A percentile compares a stretch with the other conserved stretches of the same genome.
Conservation (phyloP, 148 eudicot species). For the Fagopyrum homotropicum region DNA sequence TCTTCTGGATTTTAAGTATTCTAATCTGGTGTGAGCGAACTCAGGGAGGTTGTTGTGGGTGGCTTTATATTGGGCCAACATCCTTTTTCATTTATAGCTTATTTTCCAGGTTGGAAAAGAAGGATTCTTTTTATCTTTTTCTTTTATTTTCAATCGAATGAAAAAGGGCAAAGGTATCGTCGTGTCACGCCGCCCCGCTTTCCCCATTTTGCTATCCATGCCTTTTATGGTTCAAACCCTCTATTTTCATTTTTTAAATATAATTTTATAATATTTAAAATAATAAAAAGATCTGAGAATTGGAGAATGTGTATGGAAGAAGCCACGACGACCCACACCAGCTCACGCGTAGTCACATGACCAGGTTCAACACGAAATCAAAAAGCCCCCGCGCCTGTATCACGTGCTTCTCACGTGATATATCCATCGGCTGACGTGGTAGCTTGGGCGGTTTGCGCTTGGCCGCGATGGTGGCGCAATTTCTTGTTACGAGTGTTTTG, state of each 20-base stretch:
- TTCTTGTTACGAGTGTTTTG: not conserved
- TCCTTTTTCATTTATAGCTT: not conserved
- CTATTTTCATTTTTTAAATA: not conserved
- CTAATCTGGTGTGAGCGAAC: slow-evolving; percentile 1
- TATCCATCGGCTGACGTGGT: not conserved
- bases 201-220: not conserved
- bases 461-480: not conserved
- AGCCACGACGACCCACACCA: not conserved
- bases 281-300: not conserved
- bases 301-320: not conserved
- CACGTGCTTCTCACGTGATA: slow-evolving; percentile 18
- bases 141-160: not conserved
- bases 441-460: not conserved
- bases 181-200: slow-evolving; percentile 20
- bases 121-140: not conserved
- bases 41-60: not conserved
- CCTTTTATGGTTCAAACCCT: not conserved
- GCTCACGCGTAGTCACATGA: slow-evolving; percentile 5
- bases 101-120: not conserved
- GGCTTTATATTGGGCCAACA: not conserved
- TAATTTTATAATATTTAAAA: not conserved
- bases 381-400: not conserved
- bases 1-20: not conserved
- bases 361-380: not conserved
- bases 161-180: slow-evolving; percentile 17